Evolutionary conservation across 805 yeast genomes (phyloP).

Genomic region (Saccharomyces eubayanus): DNA sequence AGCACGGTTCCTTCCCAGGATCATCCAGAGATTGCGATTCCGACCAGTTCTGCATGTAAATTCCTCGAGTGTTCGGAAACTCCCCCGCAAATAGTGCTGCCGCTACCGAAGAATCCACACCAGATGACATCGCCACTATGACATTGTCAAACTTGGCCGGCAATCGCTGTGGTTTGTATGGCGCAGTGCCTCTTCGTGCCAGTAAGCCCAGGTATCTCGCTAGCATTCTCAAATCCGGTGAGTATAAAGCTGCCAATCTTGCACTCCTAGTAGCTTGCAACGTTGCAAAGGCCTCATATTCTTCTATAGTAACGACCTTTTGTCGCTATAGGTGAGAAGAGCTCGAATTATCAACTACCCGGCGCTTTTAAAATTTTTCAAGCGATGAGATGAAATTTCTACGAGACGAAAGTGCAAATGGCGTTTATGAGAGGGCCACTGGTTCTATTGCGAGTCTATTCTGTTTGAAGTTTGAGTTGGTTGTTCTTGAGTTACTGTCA

Average conservation of each 20-base stretch:
- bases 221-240: neutral
- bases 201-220: neutral
- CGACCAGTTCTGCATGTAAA: constrained; percentile 93
- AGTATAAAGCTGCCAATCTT: neutral
- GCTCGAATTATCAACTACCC: neutral
- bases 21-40: constrained; percentile 26
- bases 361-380: neutral
- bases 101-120: constrained; percentile 88
- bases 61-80: constrained; percentile 59
- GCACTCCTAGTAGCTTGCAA: neutral
- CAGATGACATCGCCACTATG: constrained; percentile 89
- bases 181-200: neutral
- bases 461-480: neutral
- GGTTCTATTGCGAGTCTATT: neutral
- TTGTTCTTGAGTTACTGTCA: neutral
- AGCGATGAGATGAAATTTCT: neutral
- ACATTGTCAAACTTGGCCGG: constrained; percentile 54
- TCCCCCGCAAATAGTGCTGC: constrained; percentile 59
- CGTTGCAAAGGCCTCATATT: neutral
- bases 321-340: neutral
- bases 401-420: neutral
- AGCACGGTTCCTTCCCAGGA: constrained; percentile 47
- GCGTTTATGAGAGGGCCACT: neutral
- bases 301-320: neutral
- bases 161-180: constrained; percentile 8